Evolutionary conservation across 2,329 filamentous ascomycete species (phyloP), one percentile per base, ranked within the genome.

Genomic region (Nothophaeocryptopus gaeumannii): DNA sequence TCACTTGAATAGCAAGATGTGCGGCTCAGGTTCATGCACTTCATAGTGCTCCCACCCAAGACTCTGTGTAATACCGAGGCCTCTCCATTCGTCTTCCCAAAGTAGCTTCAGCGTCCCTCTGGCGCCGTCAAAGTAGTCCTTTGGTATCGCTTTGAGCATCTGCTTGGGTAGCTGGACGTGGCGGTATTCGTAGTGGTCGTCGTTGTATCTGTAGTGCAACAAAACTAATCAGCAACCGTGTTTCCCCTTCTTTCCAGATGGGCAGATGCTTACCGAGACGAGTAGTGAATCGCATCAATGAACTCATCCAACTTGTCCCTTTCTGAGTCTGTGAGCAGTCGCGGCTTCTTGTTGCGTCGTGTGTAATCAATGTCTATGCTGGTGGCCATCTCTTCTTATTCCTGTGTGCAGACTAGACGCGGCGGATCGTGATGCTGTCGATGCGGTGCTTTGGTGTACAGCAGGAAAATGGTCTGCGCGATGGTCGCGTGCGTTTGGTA

Each of bases 41-140:
- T 99, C 93, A 70, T 99, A 99, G 72, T 99, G 93, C 71, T 97
- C 92, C 93, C 93, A 99, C 50, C 93, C 93, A 65, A 99, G 78
- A 77, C 92, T 97, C 91, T 97, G 92, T 59, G 93, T 99, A 69
- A 99, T 99, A 43, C 93, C 93, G 66, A 99, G 80, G 32, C 87
- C 90, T 72, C 93, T 85, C 93, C 93, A 99, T 75, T 99, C 93
- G 60, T 97, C 92, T 72, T 99, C 93, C 91, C 92, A 96, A 54
- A 99, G 75, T 61, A 99, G 76, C 77, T 97, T 99, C 71, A 99
- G 75, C 5, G 92, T 97, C 55, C 93, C 93, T 72, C 95, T 89
- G 45, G 83, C 76, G 43, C 84, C 80, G 71, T 96, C 91, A 67
- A 95, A 92, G 72, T 96, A 96, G 58, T 96, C 92, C 69, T 91